Evolutionary conservation across 2,329 filamentous ascomycete species (phyloP).

Genomic region (Diaporthe sp.): DNA sequence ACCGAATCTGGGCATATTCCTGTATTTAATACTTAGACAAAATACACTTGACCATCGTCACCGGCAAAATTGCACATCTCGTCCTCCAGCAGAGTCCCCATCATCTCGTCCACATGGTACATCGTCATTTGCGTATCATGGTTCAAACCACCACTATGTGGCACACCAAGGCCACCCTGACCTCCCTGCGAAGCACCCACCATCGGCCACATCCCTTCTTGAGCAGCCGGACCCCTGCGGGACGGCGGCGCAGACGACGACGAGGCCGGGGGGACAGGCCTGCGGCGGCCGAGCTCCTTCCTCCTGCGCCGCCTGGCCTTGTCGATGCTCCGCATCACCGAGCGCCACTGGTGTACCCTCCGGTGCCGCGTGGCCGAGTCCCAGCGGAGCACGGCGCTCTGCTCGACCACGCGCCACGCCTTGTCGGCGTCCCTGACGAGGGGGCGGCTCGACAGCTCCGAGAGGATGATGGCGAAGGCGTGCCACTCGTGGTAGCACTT

Average conservation of each 20-base stretch:
- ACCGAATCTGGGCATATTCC: neutral
- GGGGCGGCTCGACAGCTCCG: constrained; percentile 3
- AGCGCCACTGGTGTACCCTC: constrained; percentile 18
- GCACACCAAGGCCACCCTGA: neutral
- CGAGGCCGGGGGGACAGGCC: neutral
- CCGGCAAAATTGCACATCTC: constrained; percentile 11
- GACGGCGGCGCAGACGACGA: neutral
- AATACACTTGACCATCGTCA: neutral
- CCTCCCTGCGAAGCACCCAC: neutral
- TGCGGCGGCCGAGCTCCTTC: neutral
- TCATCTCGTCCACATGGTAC: neutral
- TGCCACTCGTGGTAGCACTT: constrained; percentile 30
- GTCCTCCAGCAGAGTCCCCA: constrained; percentile 5
- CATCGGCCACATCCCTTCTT: neutral
- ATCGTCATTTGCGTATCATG: neutral
- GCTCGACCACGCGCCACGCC: constrained; percentile 20
- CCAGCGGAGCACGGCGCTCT: constrained; percentile 17
- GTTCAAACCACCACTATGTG: neutral
- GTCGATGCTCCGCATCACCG: constrained; percentile 22
- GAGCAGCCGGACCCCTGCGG: neutral
- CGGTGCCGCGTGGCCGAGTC: constrained; percentile 11
- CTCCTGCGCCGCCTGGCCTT: constrained; percentile 4
- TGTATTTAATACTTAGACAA: neutral
- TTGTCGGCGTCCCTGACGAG: constrained; percentile 11
- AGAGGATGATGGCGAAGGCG: constrained; percentile 1